Percentiles rank a stretch among this genome's conserved stretches.
Evolutionary conservation across 164 flowering plant species (phyloP).

Genomic region (Warburgia ugandensis): DNA sequence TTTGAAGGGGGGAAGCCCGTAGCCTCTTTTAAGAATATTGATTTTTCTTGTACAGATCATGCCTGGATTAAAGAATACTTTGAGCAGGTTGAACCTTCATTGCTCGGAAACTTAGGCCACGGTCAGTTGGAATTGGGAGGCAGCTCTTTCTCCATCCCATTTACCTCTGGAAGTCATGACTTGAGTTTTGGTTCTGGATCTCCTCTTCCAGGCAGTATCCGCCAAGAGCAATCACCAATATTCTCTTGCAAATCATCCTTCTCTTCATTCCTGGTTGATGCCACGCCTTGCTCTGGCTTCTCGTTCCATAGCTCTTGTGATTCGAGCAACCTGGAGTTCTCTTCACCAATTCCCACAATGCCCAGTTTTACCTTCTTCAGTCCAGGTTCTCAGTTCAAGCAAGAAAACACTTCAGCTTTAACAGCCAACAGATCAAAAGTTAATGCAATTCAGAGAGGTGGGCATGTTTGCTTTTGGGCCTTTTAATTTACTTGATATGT

Average conservation of each 20-base stretch:
- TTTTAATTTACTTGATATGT: background rate
- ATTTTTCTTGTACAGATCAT: slow-evolving; percentile 39
- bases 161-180: slow-evolving; percentile 36
- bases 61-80: slow-evolving; percentile 39
- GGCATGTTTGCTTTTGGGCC: background rate
- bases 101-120: slow-evolving; percentile 5
- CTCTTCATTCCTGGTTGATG: slow-evolving; percentile 41
- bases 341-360: slow-evolving; percentile 47
- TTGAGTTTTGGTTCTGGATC: slow-evolving; percentile 47
- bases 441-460: slow-evolving; percentile 42
- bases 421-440: slow-evolving; percentile 14
- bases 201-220: slow-evolving; percentile 21
- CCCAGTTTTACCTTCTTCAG: slow-evolving; percentile 80
- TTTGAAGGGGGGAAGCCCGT: no score
- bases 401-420: slow-evolving; percentile 17
- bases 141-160: slow-evolving; percentile 28
- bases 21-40: background rate
- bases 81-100: slow-evolving; percentile 12
- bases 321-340: slow-evolving; percentile 29
- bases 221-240: slow-evolving; percentile 33
- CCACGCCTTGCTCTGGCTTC: slow-evolving; percentile 38
- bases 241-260: slow-evolving; percentile 75
- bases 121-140: slow-evolving; percentile 17
- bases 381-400: slow-evolving; percentile 25
- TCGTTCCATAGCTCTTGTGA: slow-evolving; percentile 47